Base-by-base conservation (phyloP, 345 rosid genomes). In the Rhizophora apiculata region DNA sequence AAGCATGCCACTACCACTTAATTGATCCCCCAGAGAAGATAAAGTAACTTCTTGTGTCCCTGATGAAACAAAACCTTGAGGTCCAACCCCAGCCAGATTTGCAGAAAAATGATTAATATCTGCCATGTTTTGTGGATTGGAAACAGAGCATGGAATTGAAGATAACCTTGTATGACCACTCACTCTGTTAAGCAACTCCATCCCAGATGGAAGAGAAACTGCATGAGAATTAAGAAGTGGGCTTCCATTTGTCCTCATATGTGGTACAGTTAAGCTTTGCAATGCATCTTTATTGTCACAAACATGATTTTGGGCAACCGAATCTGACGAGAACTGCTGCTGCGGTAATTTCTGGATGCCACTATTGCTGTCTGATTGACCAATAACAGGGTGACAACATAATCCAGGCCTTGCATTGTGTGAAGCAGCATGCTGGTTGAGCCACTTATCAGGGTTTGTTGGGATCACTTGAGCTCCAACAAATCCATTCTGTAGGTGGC, bases 381-480 rank as follows among this genome's bases (percentile, higher is more conserved):
- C 49, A 34, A 34, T 48, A 55, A 26, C 60, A 62, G 68, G 70
- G 30, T 31, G 75, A 37, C 32, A 69, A 66, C 36, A 65, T 48
- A 71, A 65, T 63, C 63, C 68, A 69, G 74, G 60, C 70, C 70
- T 64, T 29, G 70, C 71, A 70, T 73, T 67, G 63, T 53, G 9
- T 37, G 79, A 73, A 43, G 81, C 70, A 75, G 73, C 78, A 69
- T 67, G 87, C 69, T 82, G 83, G 57, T 85, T 85, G 73, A 77
- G 64, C 91, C 89, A 84, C 3, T 63, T 69, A 62, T 77, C 84
- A 2, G 80, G 81, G 76, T 81, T 85, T 2, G 84, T 70, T 48
- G 84, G 72, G 68, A 79, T 80, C 27, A 82, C 80, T 77, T 85
- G 84, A 74, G 85, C 84, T 27, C 79, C 83, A 22, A 58, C 68